A percentile compares a stretch with the other conserved stretches of the same genome.
Conservation (phyloP, 1,284 basidiomycete species). For the Apiotrichum sp. region DNA sequence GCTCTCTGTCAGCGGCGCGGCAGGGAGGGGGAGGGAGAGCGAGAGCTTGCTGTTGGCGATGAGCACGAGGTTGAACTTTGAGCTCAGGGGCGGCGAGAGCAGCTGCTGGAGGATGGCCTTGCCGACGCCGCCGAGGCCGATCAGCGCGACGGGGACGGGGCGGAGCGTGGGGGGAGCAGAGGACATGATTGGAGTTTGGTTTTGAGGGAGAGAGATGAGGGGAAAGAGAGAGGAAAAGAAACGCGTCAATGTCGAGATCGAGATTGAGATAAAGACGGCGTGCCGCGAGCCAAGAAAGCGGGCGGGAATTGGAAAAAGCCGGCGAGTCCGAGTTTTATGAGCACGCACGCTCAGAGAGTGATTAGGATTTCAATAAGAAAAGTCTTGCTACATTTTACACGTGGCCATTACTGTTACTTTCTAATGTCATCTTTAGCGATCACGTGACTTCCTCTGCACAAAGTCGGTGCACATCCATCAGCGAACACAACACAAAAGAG, state of each 20-base stretch:
- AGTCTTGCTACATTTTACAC: background rate
- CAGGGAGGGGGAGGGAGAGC: constrained; percentile 53
- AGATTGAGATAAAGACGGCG: no score
- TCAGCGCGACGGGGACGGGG: constrained; percentile 58
- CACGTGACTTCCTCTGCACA: constrained; percentile 3
- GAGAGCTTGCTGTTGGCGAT: constrained; percentile 70
- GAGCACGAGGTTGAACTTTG: constrained; percentile 62
- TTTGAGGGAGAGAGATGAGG: background rate
- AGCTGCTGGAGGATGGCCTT: constrained; percentile 67
- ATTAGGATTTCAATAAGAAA: no score
- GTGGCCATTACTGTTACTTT: background rate
- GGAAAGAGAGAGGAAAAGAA: background rate
- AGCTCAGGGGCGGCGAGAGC: constrained; percentile 50
- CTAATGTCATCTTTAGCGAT: background rate
- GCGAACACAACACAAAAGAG: no score
- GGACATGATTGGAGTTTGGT: constrained; percentile 6
- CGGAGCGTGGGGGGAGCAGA: constrained; percentile 6
- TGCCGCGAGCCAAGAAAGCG: no score
- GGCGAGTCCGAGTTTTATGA: no score
- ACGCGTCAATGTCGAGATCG: no score
- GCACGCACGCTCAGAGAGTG: no score
- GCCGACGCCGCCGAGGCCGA: constrained; percentile 85
- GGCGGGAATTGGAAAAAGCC: no score
- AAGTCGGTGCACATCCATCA: background rate
- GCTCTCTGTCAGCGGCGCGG: constrained; percentile 45